Base-by-base conservation (phyloP, 805 yeast genomes). In the Peterozyma toletana region DNA sequence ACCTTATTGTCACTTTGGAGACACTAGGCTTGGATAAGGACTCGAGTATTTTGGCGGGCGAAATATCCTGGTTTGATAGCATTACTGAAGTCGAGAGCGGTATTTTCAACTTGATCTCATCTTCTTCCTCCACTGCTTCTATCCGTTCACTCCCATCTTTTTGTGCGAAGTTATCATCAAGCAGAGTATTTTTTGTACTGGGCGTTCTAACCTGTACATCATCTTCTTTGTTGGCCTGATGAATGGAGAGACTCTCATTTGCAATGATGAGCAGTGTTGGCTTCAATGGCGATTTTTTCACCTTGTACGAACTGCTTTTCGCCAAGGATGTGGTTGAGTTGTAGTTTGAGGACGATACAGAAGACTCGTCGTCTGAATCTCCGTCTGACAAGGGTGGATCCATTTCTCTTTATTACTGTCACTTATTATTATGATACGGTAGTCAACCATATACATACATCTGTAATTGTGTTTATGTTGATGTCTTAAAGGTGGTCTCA, bases 1-100 rank as follows among this genome's bases (percentile, higher is more conserved):
- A 76, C 33, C 86, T 58, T 9, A 80, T 61, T 1, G 75, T 68
- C 13, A 78, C 60, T 50, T 70, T 73, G 14, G 41, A 43, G 2
- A 15, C 18, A 6, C 37, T 38, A 3, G 56, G 50, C 11, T 54
- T 47, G 1, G 60, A 49, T 17, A 46, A 30, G 9, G 41, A 43
- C 6, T 41, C 40, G 3, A 49, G 16, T 14, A 47, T 35, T 16
- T 54, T 45, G 3, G 57, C 53, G 6, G 63, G 53, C 36, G 49
- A 48, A 3, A 44, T 41, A 11, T 62, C 55, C 27, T 59, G 41
- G 30, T 47, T 51, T 0, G 56, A 44, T 17, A 60, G 41, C 38
- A 60, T 41, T 11, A 51, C 50, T 5, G 64, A 60, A 21, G 59
- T 62, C 3, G 55, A 49, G 33, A 61, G 40, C 2, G 66, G 56